Evolutionary conservation across 345 rosid genomes (phyloP).

Genomic region (Citrus australasica): DNA sequence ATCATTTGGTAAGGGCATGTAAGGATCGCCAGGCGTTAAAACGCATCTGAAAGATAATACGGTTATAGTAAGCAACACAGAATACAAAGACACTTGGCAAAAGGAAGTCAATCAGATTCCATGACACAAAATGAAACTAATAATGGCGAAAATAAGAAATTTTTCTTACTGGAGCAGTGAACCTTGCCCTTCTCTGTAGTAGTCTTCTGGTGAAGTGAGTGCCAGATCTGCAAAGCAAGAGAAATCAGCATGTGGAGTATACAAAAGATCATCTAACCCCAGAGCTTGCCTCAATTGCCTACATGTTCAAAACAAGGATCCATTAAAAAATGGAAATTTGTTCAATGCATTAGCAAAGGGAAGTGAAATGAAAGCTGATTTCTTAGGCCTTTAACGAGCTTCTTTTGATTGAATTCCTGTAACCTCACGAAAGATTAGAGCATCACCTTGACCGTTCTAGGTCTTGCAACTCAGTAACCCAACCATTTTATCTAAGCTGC

Average conservation of each 20-base stretch:
- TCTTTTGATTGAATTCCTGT: not conserved
- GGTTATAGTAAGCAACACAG: no score
- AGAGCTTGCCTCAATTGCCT: constrained; percentile 78
- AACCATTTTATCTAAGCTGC: constrained; percentile 93
- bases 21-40: no score
- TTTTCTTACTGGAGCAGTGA: constrained; percentile 89
- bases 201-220: constrained; percentile 88
- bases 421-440: not conserved
- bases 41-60: constrained; percentile 35
- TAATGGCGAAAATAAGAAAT: not conserved
- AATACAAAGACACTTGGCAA: no score
- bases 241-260: constrained; percentile 99
- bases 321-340: not conserved
- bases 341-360: not conserved
- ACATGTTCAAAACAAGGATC: constrained; percentile 8
- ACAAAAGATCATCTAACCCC: constrained; percentile 89
- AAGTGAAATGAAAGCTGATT: not conserved
- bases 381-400: not conserved
- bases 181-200: constrained; percentile 93
- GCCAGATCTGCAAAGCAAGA: constrained; percentile 97
- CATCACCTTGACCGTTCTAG: constrained; percentile 74
- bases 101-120: no score
- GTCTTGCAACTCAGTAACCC: constrained; percentile 93
- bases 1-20: no score
- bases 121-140: not conserved